Percentiles rank a stretch among this genome's conserved stretches.
phyloP scores from a whole-genome alignment of 768 basidiomycete species.

The Tricholoma sp. region DNA sequence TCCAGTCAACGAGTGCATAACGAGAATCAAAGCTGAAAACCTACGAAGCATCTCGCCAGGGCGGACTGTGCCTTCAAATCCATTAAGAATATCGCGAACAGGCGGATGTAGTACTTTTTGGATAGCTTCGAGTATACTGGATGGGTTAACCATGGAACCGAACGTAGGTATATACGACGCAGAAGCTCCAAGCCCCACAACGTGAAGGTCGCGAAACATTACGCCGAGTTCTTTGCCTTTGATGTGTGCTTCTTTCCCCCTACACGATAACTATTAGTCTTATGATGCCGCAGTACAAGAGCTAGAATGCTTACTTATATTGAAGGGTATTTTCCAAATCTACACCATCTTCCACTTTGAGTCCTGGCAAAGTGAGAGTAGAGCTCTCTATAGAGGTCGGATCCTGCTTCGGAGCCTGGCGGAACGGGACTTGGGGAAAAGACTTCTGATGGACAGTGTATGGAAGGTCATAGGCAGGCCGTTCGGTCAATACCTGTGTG shows the following conservation, averaged over 20 bases:
- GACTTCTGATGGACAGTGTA: not conserved
- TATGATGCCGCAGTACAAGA: not conserved
- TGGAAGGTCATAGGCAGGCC: slow-evolving; percentile 4
- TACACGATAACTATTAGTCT: slow-evolving; percentile 1
- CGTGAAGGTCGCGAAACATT: slow-evolving; percentile 48
- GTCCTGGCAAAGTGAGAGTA: slow-evolving; percentile 14
- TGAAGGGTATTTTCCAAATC: slow-evolving; percentile 25
- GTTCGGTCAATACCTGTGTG: slow-evolving; percentile 16
- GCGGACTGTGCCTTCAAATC: slow-evolving; percentile 58
- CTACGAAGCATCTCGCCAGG: slow-evolving; percentile 75
- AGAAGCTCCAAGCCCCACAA: slow-evolving; percentile 42
- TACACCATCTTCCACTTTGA: slow-evolving; percentile 18
- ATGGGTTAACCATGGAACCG: slow-evolving; percentile 46
- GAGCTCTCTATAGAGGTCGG: slow-evolving; percentile 9
- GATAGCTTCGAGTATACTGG: slow-evolving; percentile 31
- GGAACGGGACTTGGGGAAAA: not conserved
- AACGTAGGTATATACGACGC: slow-evolving; percentile 46
- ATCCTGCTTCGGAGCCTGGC: not conserved
- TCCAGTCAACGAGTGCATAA: not conserved
- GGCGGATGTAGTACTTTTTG: slow-evolving; percentile 52
- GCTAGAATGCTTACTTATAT: slow-evolving; percentile 14
- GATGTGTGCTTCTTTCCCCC: slow-evolving; percentile 15
- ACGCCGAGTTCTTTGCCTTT: slow-evolving; percentile 40
- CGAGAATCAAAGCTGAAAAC: slow-evolving; percentile 23
- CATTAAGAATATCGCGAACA: slow-evolving; percentile 53